Conservation (phyloP, 306 rosid species). For the Carpinus viminea region DNA sequence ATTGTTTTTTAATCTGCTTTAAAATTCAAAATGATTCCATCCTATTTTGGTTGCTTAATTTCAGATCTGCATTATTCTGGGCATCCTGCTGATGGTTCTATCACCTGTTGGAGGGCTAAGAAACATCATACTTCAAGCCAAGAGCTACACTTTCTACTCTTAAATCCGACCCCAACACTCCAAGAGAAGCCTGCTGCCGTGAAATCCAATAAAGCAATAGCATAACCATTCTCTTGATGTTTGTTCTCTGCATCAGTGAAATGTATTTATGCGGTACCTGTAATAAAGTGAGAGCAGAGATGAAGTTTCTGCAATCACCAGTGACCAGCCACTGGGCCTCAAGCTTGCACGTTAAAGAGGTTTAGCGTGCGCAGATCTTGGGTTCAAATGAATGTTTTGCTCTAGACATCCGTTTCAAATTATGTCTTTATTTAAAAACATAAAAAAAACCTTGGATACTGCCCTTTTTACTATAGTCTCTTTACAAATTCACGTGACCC, state of each 20-base stretch:
- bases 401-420: not conserved
- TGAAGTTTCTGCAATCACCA: not conserved
- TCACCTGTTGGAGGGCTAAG: constrained; percentile 73
- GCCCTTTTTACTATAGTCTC: too few species aligned
- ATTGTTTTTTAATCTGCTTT: constrained; percentile 1
- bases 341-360: not conserved
- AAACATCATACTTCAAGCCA: constrained; percentile 54
- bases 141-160: constrained; percentile 50
- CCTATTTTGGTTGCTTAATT: constrained; percentile 6
- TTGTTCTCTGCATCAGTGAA: not conserved
- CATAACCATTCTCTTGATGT: not conserved
- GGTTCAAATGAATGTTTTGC: not conserved
- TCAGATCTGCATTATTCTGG: constrained; percentile 69
- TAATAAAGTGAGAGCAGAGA: not conserved
- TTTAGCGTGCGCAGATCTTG: not conserved
- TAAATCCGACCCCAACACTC: not conserved
- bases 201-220: not conserved
- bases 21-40: not conserved
- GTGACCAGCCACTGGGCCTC: not conserved
- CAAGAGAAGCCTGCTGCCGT: not conserved
- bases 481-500: too few species aligned
- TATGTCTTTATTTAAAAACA: too few species aligned
- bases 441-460: too few species aligned
- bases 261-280: not conserved
- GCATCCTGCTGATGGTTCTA: constrained; percentile 54